Evolutionary conservation across 2,329 filamentous ascomycete genomes (phyloP).

Genomic region (Talaromyces atroroseus): DNA sequence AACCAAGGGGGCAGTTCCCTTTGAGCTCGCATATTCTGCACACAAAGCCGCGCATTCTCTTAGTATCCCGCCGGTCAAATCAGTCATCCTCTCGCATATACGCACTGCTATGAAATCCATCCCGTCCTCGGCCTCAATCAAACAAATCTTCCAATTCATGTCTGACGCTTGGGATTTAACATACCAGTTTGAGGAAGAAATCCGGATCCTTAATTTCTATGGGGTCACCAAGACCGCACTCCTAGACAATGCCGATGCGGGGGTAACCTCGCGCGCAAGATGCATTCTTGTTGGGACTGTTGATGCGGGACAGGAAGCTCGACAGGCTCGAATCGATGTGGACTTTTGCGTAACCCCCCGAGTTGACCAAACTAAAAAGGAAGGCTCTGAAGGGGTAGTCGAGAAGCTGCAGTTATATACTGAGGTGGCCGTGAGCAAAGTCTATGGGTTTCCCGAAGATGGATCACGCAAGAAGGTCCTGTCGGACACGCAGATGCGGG

Average conservation of each 20-base stretch:
- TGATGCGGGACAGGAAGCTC: slow-evolving; percentile 10
- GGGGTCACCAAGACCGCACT: slow-evolving; percentile 39
- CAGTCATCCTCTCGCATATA: slow-evolving; percentile 40
- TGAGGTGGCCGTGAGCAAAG: slow-evolving; percentile 34
- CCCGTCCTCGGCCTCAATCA: slow-evolving; percentile 31
- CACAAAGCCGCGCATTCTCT: slow-evolving; percentile 16
- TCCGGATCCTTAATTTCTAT: slow-evolving; percentile 40
- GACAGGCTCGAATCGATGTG: slow-evolving; percentile 26
- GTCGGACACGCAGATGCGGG: slow-evolving; percentile 32
- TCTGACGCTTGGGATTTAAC: slow-evolving; percentile 40
- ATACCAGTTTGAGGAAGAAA: slow-evolving; percentile 37
- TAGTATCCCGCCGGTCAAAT: slow-evolving; percentile 31
- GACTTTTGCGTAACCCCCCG: slow-evolving; percentile 35
- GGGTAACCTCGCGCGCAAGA: slow-evolving; percentile 28
- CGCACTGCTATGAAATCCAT: slow-evolving; percentile 32
- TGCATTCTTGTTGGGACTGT: slow-evolving; percentile 33
- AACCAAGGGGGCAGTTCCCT: slow-evolving; percentile 20
- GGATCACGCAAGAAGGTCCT: slow-evolving; percentile 22
- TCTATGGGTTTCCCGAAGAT: slow-evolving; percentile 34
- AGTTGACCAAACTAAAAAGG: slow-evolving; percentile 7
- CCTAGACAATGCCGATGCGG: slow-evolving; percentile 20
- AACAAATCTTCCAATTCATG: slow-evolving; percentile 36
- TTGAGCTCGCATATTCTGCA: slow-evolving; percentile 32
- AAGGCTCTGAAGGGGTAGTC: slow-evolving; percentile 17
- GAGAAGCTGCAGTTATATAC: slow-evolving; percentile 32